phyloP scores from a whole-genome alignment of 2,329 filamentous ascomycete genomes.

The Colletotrichum sp. region DNA sequence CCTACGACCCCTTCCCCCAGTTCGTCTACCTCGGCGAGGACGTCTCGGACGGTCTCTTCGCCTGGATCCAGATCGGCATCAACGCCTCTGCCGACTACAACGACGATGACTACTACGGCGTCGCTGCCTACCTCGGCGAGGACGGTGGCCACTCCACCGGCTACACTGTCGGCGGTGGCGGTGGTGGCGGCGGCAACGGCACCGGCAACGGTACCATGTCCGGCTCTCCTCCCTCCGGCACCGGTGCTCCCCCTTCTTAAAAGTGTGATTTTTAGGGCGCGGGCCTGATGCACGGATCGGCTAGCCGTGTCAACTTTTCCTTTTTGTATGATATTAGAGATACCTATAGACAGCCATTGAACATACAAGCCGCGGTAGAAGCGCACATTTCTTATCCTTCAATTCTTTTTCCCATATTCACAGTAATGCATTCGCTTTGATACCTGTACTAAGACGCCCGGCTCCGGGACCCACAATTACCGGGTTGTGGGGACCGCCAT shows the following conservation, averaged over 20 bases:
- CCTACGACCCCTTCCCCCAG: constrained; percentile 56
- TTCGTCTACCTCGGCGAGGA: constrained; percentile 61
- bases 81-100: constrained; percentile 33
- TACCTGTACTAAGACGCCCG: neutral
- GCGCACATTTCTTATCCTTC: neutral
- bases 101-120: constrained; percentile 14
- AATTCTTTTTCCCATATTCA: neutral
- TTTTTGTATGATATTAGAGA: neutral
- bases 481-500: neutral
- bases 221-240: neutral
- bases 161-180: neutral
- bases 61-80: constrained; percentile 59
- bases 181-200: neutral
- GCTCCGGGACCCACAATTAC: neutral
- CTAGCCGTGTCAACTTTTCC: neutral
- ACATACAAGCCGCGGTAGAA: neutral
- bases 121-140: constrained; percentile 8
- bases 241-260: neutral
- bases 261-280: neutral
- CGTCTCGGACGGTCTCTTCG: constrained; percentile 55
- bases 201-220: neutral
- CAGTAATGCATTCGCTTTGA: neutral
- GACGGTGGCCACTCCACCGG: constrained; percentile 10
- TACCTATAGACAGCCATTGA: neutral
- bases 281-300: neutral